A percentile compares a stretch with the other conserved stretches of the same genome.
Evolutionary conservation across 192 early-diverging fungal genomes (phyloP).

Genomic region (Spizellomyces sp.): DNA sequence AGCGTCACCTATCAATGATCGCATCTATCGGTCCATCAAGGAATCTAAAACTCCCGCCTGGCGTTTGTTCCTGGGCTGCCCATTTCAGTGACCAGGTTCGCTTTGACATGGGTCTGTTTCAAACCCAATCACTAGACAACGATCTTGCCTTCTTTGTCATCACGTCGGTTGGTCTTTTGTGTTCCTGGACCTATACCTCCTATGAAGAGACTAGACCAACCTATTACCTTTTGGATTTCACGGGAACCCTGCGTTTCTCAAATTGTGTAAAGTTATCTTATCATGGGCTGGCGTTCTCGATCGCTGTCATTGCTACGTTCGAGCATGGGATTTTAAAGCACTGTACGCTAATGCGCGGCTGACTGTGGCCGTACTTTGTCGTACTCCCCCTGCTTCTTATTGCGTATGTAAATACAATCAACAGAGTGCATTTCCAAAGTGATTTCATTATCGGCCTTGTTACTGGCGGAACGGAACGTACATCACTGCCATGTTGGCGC

Average conservation of each 20-base stretch:
- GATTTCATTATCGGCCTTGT: no score
- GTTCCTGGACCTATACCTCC: neutral
- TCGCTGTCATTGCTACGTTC: neutral
- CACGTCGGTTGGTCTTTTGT: conserved; percentile 2
- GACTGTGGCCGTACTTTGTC: neutral
- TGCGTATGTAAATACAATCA: no score
- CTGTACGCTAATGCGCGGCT: neutral
- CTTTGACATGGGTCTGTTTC: conserved; percentile 3
- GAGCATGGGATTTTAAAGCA: neutral
- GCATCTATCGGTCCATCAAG: no score
- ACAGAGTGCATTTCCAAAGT: no score
- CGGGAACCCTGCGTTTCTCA: neutral
- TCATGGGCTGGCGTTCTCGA: neutral
- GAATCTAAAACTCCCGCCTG: neutral
- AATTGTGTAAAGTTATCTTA: neutral
- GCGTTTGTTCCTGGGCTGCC: neutral
- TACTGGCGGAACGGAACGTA: no score
- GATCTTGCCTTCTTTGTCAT: neutral
- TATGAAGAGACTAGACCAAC: neutral
- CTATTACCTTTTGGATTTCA: neutral
- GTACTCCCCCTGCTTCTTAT: no score
- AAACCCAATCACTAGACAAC: neutral
- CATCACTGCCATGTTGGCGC: no score
- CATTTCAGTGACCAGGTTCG: neutral
- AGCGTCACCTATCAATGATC: no score